Evolutionary conservation across 257 asterid species (phyloP).

Genomic region (Rhazya stricta): DNA sequence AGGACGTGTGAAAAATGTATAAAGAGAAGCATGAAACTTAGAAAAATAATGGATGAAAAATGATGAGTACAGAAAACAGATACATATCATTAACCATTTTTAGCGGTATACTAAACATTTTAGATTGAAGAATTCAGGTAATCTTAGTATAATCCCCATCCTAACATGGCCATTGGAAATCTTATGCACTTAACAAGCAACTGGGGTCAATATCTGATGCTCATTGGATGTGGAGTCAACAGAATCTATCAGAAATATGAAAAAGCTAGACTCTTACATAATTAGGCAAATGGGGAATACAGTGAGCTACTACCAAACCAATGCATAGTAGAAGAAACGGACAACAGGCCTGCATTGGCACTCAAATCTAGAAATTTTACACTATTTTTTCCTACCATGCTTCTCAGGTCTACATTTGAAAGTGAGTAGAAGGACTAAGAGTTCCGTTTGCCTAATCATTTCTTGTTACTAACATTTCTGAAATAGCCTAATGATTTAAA

Average conservation of each 20-base stretch:
- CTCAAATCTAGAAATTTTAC: not conserved
- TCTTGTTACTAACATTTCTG: not conserved
- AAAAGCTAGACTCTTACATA: not conserved
- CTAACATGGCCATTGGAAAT: not conserved
- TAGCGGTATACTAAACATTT: not conserved
- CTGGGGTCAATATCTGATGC: not conserved
- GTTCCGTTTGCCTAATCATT: not conserved
- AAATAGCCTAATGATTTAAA: not conserved
- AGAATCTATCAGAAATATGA: not conserved
- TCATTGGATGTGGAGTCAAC: not conserved
- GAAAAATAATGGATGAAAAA: not conserved
- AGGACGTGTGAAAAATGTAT: constrained; percentile 2
- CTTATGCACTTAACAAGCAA: not conserved
- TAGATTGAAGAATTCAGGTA: not conserved
- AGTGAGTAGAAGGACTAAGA: not conserved
- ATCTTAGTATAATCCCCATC: not conserved
- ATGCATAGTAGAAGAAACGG: not conserved
- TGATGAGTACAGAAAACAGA: not conserved
- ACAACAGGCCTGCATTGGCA: not conserved
- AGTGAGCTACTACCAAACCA: constrained; percentile 1
- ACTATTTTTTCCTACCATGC: not conserved
- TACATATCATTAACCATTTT: not conserved
- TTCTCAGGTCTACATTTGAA: not conserved
- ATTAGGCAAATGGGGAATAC: not conserved
- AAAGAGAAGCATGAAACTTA: constrained; percentile 7